Evolutionary conservation across 345 rosid genomes (phyloP).

Genomic region (Dimocarpus longan): DNA sequence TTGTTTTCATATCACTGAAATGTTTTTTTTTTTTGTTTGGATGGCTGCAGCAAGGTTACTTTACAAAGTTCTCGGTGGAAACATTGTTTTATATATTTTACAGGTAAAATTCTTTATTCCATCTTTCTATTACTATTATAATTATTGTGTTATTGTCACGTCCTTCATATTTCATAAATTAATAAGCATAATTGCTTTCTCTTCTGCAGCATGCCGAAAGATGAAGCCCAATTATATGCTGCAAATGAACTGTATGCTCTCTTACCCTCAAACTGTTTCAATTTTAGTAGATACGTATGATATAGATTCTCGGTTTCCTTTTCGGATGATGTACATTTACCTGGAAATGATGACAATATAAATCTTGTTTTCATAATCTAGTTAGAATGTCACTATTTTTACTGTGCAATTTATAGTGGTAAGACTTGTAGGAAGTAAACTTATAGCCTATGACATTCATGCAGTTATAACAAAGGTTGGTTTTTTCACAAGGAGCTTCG

Average conservation of each 20-base stretch:
- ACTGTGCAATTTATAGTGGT: not conserved
- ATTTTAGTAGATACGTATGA: not conserved
- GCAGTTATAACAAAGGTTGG: constrained; percentile 91
- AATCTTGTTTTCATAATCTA: not conserved
- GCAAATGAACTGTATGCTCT: constrained; percentile 91
- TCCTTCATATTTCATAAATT: not conserved
- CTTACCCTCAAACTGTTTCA: constrained; percentile 13
- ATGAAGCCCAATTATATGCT: constrained; percentile 89
- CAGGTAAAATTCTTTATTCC: constrained; percentile 51
- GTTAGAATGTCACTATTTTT: not conserved
- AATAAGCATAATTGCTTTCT: constrained; percentile 10
- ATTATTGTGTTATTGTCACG: not conserved
- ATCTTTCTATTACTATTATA: not conserved
- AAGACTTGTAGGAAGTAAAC: not conserved
- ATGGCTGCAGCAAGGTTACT: constrained; percentile 80
- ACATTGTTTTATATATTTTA: constrained; percentile 86
- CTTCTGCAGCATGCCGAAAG: constrained; percentile 91
- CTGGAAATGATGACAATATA: not conserved
- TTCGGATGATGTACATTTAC: not conserved
- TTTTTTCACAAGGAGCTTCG: constrained; percentile 88
- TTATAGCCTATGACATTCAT: constrained; percentile 12
- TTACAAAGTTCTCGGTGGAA: constrained; percentile 68
- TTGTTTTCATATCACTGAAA: not conserved
- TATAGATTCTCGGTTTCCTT: not conserved
- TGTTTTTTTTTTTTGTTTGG: not conserved